Evolutionary conservation across 768 basidiomycete species (phyloP).

Genomic region (Termitomyces sp.): DNA sequence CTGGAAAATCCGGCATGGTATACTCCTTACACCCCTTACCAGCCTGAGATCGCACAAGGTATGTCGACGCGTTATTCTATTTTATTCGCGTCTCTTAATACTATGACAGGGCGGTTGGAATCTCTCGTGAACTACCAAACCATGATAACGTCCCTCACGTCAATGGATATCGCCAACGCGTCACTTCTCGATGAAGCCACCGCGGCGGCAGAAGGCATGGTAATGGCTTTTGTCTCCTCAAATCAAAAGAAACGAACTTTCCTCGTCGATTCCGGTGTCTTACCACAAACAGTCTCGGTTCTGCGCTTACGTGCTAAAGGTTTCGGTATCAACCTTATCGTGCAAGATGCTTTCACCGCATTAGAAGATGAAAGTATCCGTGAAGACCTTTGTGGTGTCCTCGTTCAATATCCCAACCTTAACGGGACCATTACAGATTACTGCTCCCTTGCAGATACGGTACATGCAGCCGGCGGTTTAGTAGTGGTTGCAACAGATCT

Average conservation of each 20-base stretch:
- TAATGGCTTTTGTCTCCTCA: constrained; percentile 76
- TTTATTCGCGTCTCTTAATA: neutral
- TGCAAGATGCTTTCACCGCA: constrained; percentile 52
- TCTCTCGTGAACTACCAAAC: constrained; percentile 96
- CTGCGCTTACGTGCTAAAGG: constrained; percentile 89
- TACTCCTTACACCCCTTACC: constrained; percentile 93
- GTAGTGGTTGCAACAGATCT: constrained; percentile 89
- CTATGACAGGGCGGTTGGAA: constrained; percentile 75
- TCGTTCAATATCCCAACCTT: constrained; percentile 93
- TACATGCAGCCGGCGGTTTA: constrained; percentile 74
- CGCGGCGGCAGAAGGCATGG: constrained; percentile 94
- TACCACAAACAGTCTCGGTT: constrained; percentile 88
- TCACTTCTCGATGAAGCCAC: constrained; percentile 94
- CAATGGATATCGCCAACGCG: constrained; percentile 94
- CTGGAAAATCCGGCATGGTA: constrained; percentile 99
- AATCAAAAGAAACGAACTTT: constrained; percentile 76
- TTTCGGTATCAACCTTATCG: constrained; percentile 79
- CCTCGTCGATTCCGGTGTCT: constrained; percentile 76
- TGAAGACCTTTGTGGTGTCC: constrained; percentile 73
- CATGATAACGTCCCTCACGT: constrained; percentile 90
- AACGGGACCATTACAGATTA: constrained; percentile 81
- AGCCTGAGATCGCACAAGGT: constrained; percentile 99
- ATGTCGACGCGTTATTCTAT: constrained; percentile 10
- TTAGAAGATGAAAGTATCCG: constrained; percentile 48
- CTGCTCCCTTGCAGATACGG: constrained; percentile 51